phyloP scores from a whole-genome alignment of 768 basidiomycete genomes.

The Lactarius psammicola region DNA sequence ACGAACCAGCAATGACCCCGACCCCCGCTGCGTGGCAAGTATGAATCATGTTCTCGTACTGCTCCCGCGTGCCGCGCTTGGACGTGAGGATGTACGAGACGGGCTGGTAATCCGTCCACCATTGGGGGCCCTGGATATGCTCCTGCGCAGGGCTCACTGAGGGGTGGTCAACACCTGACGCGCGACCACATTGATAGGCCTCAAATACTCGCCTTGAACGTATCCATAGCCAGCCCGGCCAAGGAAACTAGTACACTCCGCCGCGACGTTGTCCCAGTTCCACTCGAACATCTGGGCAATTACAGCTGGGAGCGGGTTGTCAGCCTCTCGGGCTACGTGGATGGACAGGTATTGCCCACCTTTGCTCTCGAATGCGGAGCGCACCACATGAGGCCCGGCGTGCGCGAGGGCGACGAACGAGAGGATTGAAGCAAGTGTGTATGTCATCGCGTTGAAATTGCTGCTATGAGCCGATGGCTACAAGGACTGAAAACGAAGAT shows the following conservation, averaged over 20 bases:
- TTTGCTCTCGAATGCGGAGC: neutral
- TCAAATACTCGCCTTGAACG: constrained; percentile 51
- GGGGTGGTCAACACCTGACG: neutral
- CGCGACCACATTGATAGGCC: neutral
- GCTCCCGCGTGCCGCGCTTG: constrained; percentile 58
- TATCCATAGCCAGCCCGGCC: constrained; percentile 63
- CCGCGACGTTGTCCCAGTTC: constrained; percentile 52
- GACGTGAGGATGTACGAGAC: constrained; percentile 65
- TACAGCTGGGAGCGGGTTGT: constrained; percentile 37
- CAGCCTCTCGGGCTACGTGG: neutral
- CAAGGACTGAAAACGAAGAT: neutral
- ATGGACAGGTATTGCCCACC: neutral
- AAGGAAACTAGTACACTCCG: constrained; percentile 63
- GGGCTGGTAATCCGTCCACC: constrained; percentile 77
- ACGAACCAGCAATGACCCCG: constrained; percentile 40
- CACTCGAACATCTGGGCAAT: constrained; percentile 74
- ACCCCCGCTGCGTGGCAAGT: constrained; percentile 43
- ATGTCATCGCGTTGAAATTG: neutral
- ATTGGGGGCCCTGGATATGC: constrained; percentile 55
- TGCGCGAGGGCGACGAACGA: neutral
- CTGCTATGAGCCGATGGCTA: too few species aligned
- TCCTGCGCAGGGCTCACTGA: constrained; percentile 53
- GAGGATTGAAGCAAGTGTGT: constrained; percentile 1
- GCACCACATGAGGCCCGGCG: neutral
- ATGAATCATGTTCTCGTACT: constrained; percentile 45